Conservation (phyloP, 2,329 filamentous ascomycete species). For the Alternaria postmessia region DNA sequence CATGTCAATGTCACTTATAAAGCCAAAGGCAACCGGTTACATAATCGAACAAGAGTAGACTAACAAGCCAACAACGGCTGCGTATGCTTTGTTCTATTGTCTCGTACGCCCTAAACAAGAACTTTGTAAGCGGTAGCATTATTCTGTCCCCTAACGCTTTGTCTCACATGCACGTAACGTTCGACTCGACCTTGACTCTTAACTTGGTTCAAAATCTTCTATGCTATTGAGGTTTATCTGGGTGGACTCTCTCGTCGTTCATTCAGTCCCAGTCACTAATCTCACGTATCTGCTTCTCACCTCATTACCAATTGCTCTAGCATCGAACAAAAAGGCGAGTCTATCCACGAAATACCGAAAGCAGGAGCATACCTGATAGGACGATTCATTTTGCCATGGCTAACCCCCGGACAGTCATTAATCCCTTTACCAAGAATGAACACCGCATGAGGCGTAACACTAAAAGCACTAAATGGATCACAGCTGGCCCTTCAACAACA, state of each 20-base stretch:
- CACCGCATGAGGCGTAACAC: conserved; percentile 12
- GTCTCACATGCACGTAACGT: neutral
- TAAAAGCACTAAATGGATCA: conserved; percentile 11
- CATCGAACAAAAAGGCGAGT: neutral
- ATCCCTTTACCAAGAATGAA: conserved; percentile 16
- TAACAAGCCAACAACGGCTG: too few relatives aligned
- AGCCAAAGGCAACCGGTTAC: neutral
- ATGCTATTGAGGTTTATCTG: neutral
- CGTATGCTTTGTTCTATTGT: conserved; percentile 1
- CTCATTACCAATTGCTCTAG: neutral
- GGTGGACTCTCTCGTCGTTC: neutral
- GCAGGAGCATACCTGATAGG: neutral
- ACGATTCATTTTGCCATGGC: neutral
- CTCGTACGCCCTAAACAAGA: neutral
- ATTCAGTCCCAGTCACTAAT: neutral
- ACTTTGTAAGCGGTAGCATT: neutral
- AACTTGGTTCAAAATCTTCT: neutral
- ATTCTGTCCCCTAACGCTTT: conserved; percentile 3
- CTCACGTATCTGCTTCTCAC: neutral
- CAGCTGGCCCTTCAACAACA: neutral
- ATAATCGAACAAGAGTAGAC: neutral
- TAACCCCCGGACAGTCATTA: conserved; percentile 6
- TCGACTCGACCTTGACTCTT: neutral
- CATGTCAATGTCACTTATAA: neutral
- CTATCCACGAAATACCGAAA: neutral